Evolutionary conservation across 139 green algal species (phyloP).

Genomic region (Pedinophyceae sp.): DNA sequence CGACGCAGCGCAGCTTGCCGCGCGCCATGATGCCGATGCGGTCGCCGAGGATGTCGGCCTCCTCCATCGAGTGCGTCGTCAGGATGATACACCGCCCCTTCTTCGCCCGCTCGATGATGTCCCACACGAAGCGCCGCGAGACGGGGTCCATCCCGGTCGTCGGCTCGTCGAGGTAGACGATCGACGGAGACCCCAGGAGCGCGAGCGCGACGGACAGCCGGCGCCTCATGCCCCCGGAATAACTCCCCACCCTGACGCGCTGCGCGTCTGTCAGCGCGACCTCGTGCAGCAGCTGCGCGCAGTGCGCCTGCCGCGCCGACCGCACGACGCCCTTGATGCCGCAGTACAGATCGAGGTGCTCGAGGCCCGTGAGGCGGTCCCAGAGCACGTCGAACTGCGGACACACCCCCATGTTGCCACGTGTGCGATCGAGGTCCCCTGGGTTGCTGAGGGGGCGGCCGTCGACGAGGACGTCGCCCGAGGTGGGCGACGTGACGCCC

Average conservation of each 20-base stretch:
- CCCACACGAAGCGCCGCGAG: conserved; percentile 76
- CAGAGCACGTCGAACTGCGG: conserved; percentile 95
- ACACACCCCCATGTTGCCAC: conserved; percentile 70
- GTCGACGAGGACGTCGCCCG: conserved; percentile 64
- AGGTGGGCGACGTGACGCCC: conserved; percentile 27
- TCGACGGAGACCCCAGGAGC: conserved; percentile 71
- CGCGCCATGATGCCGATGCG: conserved; percentile 71
- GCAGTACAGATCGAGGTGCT: conserved; percentile 83
- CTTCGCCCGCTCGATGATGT: conserved; percentile 69
- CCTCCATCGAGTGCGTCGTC: conserved; percentile 82
- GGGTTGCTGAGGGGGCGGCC: conserved; percentile 39
- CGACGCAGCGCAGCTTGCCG: conserved; percentile 56
- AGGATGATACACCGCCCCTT: conserved; percentile 26
- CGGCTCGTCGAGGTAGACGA: conserved; percentile 91
- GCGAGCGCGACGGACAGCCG: conserved; percentile 72
- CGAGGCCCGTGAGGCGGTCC: conserved; percentile 60
- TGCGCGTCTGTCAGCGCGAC: conserved; percentile 42
- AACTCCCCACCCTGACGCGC: conserved; percentile 15
- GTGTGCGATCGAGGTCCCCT: conserved; percentile 50
- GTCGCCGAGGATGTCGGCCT: conserved; percentile 76
- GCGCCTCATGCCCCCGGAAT: conserved; percentile 70
- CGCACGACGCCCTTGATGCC: conserved; percentile 58
- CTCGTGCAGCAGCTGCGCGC: conserved; percentile 11
- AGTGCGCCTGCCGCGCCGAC: conserved; percentile 17
- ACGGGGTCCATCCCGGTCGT: conserved; percentile 88